Conservation (phyloP, 129 eudicot species). For the Chrysanthemum lavandulifolium region DNA sequence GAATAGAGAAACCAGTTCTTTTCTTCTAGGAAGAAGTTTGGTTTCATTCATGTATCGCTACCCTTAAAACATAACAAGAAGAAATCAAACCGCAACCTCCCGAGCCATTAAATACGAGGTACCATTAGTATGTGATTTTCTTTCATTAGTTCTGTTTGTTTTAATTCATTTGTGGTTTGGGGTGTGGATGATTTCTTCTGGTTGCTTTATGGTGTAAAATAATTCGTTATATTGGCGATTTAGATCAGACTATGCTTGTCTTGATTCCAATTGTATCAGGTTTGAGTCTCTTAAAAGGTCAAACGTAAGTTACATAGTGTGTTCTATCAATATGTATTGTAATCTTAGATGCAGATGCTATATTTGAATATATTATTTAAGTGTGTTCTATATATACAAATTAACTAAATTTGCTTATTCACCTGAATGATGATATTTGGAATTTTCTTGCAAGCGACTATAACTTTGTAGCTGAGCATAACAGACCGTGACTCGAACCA, state of each 20-base stretch:
- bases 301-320: slow-evolving; percentile 10
- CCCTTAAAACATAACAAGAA: slow-evolving; percentile 63
- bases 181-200: slow-evolving; percentile 19
- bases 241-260: background rate
- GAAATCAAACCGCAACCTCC: slow-evolving; percentile 36
- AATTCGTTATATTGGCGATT: background rate
- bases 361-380: slow-evolving; percentile 5
- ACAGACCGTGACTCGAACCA: no score
- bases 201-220: background rate
- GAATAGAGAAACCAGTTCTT: slow-evolving; percentile 48
- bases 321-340: slow-evolving; percentile 14
- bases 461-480: no score
- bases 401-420: background rate
- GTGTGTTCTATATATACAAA: background rate
- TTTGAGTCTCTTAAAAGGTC: slow-evolving; percentile 18
- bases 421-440: background rate
- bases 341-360: background rate
- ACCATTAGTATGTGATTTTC: slow-evolving; percentile 5
- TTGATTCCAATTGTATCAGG: background rate
- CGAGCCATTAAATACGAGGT: slow-evolving; percentile 46
- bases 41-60: slow-evolving; percentile 70
- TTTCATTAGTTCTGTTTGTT: slow-evolving; percentile 13
- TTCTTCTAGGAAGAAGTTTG: slow-evolving; percentile 69
- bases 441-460: background rate
- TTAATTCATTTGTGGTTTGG: slow-evolving; percentile 20